These are phyloP conservation scores for Coccinonectria pachysandricola DNA, from an alignment of 2,329 filamentous ascomycete species.

Conservation along the genomic window DNA sequence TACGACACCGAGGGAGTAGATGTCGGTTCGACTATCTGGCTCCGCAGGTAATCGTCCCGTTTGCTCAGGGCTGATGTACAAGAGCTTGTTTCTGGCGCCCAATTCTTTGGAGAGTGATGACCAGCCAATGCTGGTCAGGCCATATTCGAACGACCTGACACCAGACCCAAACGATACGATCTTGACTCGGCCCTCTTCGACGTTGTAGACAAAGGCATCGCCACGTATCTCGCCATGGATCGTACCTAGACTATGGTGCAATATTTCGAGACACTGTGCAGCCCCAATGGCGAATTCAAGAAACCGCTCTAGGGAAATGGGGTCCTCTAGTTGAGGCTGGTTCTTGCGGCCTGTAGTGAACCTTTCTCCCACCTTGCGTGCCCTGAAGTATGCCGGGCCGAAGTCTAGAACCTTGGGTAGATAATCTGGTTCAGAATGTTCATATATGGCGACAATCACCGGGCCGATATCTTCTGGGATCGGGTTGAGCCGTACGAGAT, in stretches of 20 bases:
- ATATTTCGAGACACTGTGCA: constrained; percentile 71
- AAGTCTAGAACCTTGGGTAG: constrained; percentile 62
- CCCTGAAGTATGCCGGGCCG: constrained; percentile 62
- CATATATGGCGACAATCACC: constrained; percentile 74
- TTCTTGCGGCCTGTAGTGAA: constrained; percentile 35
- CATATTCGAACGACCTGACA: constrained; percentile 80
- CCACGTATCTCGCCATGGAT: constrained; percentile 86
- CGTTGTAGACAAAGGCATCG: constrained; percentile 82
- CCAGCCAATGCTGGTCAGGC: constrained; percentile 79
- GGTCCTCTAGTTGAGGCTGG: constrained; percentile 40
- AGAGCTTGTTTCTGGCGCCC: constrained; percentile 78
- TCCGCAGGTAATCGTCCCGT: constrained; percentile 88
- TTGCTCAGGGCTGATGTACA: constrained; percentile 90
- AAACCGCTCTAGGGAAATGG: constrained; percentile 65
- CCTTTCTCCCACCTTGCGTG: constrained; percentile 40
- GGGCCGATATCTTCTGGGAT: constrained; percentile 58
- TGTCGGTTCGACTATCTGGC: constrained; percentile 84
- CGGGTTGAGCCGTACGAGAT: constrained; percentile 61
- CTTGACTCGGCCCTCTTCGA: constrained; percentile 60
- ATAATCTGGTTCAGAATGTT: constrained; percentile 65
- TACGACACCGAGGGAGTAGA: constrained; percentile 81
- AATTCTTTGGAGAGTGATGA: constrained; percentile 70
- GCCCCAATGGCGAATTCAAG: constrained; percentile 88
- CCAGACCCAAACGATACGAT: constrained; percentile 82
- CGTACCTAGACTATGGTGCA: constrained; percentile 81